Evolutionary conservation across 768 basidiomycete species (phyloP).

Genomic region (Trametes villosa): DNA sequence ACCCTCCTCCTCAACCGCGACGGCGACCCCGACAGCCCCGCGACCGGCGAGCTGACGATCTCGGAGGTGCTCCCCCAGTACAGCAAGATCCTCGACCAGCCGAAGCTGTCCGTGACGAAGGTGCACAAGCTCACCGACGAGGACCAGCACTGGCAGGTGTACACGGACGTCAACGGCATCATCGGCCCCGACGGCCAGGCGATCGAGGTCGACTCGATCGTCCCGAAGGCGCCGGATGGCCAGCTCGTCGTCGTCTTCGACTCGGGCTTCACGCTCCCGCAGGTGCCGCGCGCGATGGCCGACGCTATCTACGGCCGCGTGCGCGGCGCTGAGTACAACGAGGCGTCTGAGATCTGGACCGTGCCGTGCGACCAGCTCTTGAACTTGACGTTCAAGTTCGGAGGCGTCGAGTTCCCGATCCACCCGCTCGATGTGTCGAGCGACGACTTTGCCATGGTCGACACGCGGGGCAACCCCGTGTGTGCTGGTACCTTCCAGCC

Average conservation of each 20-base stretch:
- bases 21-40: constrained; percentile 52
- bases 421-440: constrained; percentile 75
- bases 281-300: constrained; percentile 74
- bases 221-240: constrained; percentile 64
- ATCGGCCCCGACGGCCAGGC: constrained; percentile 77
- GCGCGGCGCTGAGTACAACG: constrained; percentile 68
- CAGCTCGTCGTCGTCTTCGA: constrained; percentile 76
- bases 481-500: constrained; percentile 86
- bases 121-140: constrained; percentile 61
- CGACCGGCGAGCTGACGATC: constrained; percentile 71
- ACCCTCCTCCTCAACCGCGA: constrained; percentile 68
- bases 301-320: constrained; percentile 85
- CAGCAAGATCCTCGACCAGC: constrained; percentile 62
- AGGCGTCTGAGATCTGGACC: constrained; percentile 61
- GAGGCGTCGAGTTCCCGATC: constrained; percentile 67
- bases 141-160: constrained; percentile 83
- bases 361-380: constrained; percentile 76
- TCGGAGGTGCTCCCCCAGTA: constrained; percentile 66
- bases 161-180: constrained; percentile 69
- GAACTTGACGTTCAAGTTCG: constrained; percentile 73
- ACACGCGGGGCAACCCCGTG: constrained; percentile 53
- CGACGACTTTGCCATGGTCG: constrained; percentile 56
- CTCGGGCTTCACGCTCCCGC: constrained; percentile 71
- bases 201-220: constrained; percentile 65
- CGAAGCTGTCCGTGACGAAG: constrained; percentile 66